phyloP scores from a whole-genome alignment of 176 grass and related monocot genomes.

The Triticum monococcum region DNA sequence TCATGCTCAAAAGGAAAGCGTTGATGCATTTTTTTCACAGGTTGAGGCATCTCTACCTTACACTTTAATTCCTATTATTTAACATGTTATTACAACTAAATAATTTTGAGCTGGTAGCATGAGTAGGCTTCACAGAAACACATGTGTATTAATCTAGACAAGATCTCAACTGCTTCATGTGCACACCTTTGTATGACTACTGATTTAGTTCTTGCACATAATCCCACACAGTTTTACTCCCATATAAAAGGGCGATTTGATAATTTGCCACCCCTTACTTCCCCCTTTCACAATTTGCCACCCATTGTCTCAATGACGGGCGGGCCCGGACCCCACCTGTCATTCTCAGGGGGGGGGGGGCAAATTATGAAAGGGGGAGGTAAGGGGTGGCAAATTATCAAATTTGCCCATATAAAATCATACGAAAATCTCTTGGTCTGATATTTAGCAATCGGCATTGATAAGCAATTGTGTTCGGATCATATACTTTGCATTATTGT shows the following conservation, averaged over 20 bases:
- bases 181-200: background rate
- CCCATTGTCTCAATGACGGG: too few relatives aligned
- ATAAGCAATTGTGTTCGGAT: constrained; percentile 4
- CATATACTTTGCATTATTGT: constrained; percentile 2
- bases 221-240: background rate
- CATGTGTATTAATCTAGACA: constrained; percentile 11
- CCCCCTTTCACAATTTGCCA: too few relatives aligned
- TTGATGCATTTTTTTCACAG: constrained; percentile 98
- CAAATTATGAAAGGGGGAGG: too few relatives aligned
- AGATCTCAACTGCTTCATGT: background rate
- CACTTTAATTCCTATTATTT: constrained; percentile 23
- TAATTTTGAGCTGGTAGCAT: constrained; percentile 20
- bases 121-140: constrained; percentile 6
- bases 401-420: background rate
- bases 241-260: too few relatives aligned
- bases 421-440: constrained; percentile 4
- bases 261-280: too few relatives aligned
- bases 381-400: too few relatives aligned
- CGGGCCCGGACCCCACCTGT: too few relatives aligned
- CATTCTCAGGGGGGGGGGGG: too few relatives aligned
- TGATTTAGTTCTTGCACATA: background rate
- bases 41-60: constrained; percentile 39
- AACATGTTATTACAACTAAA: constrained; percentile 20
- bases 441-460: constrained; percentile 7
- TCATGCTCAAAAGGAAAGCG: constrained; percentile 95